Base-by-base conservation (phyloP, 2,329 filamentous ascomycete genomes). In the Colletotrichum siamense region DNA sequence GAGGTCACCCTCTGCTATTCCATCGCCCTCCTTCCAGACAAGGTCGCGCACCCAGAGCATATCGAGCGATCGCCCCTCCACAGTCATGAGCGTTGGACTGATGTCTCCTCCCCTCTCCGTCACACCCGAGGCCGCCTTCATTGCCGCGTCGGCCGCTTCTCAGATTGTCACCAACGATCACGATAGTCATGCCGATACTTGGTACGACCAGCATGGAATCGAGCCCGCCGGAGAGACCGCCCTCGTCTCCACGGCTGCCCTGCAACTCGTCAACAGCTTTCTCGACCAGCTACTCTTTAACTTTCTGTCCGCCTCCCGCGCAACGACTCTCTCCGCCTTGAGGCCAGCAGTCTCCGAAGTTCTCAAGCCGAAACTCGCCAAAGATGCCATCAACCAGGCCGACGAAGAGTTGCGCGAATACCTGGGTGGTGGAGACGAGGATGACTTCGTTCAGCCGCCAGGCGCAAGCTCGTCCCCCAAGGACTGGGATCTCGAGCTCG, bases 271-370 rank as follows among this genome's bases (percentile, higher is more conserved):
- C 82, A 99, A 99, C 86, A 93, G 91, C 81, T 99, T 99, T 82
- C 91, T 99, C 77, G 97, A 99, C 84, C 95, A 98, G 82, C 89
- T 99, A 6, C 90, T 99, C 8, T 98, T 96, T 88, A 96, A 95
- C 81, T 94, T 99, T 78, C 91, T 99, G n/a, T 92, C 93, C 30
- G 88, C 92, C 15, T 93, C 96, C 22, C 93, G 94, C 80, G 96
- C 96, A 4, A 98, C 96, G 0, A 92, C 93, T 4, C 89, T 99
- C 10, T 86, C 91, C 9, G 90, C 93, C 4, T 90, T 99, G 75
- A 92, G 96, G 76, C 94, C 95, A 5, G 96, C 96, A 36, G 93
- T 99, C 36, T 90, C 91, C 62, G 95, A 98, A 69, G 94, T 98
- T 8, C 89, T 99, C 74, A 98, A 98, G 85, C 94, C 95, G 18